Base-by-base conservation (phyloP, 1,139 yeast genomes). In the Suhomyces guaymorum region DNA sequence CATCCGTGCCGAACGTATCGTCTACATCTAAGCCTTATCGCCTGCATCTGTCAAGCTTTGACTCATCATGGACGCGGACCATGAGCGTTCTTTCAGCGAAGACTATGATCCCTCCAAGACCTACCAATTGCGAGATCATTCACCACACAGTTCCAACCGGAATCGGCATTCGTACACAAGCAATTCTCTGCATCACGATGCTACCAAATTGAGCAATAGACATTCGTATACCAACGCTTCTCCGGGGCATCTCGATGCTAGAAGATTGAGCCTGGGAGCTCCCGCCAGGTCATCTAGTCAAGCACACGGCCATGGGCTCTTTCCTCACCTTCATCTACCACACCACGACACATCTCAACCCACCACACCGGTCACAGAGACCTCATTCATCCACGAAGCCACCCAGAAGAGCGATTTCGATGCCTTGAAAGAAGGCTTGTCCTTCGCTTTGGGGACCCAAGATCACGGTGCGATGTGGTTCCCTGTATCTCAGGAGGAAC, bases 341-440 rank as follows among this genome's bases (percentile, higher is more conserved):
- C 33, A 13, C 15, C 13, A 16, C 17, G 24, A 21, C 9, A 17
- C 14, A 6, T 27, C 26, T n/a, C 19, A 23, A 10, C 33, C 33
- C 10, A 7, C 19, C 11, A 15, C 13, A 10, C 21, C 33, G 5
- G n/a, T 28, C 29, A 18, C 30, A 18, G 32, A 25, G 14, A 38
- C 30, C 12, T 46, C 58, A n/a, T 46, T 46, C 26, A 46, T 56
- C 17, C 46, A 48, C 23, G 55, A 55, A 16, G 67, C 66, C 6
- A 51, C 63, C 2, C 51, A 52, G 24, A 57, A 52, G 15, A 54
- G 54, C 26, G 67, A 66, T 38, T 53, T 65, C 17, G 60, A 61
- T 30, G 67, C 65, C 19, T 46, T 70, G 21, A 55, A 58, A 30
- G 64, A 65, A 42, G 73, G 73, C 4, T 44, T 70, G 14, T 54